Conservation (phyloP, 768 basidiomycete species). For the Lactarius trivialis region DNA sequence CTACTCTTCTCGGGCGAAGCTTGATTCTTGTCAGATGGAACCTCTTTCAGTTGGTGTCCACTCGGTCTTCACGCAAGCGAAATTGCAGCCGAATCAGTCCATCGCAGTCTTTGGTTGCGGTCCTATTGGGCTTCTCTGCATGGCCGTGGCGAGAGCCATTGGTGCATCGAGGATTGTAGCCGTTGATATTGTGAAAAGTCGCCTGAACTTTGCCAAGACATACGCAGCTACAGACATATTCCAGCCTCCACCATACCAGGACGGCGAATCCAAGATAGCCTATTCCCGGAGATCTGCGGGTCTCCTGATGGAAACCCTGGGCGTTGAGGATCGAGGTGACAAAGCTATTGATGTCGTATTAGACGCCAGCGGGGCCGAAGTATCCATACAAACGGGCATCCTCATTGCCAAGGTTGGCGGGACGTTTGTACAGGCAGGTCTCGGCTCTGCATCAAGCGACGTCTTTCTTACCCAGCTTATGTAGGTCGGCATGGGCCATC, state of each 20-base stretch:
- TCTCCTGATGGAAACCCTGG: conserved; percentile 56
- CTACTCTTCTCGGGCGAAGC: not conserved
- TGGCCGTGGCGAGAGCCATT: conserved; percentile 93
- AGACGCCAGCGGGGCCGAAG: conserved; percentile 90
- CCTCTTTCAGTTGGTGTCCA: conserved; percentile 91
- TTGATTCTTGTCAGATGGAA: conserved; percentile 58
- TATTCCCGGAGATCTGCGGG: conserved; percentile 71
- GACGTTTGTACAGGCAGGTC: conserved; percentile 56
- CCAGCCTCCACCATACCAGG: conserved; percentile 50
- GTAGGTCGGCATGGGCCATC: conserved; percentile 87
- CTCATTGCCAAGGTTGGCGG: conserved; percentile 72
- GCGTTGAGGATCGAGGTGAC: conserved; percentile 63
- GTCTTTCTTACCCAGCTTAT: conserved; percentile 28
- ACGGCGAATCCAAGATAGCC: conserved; percentile 58
- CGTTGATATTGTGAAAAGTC: conserved; percentile 66
- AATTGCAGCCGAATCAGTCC: conserved; percentile 64
- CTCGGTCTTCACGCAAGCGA: conserved; percentile 71
- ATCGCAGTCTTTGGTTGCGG: conserved; percentile 87
- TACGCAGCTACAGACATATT: conserved; percentile 81
- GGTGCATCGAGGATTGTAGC: conserved; percentile 82
- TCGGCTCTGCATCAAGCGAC: not conserved
- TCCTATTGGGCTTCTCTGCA: conserved; percentile 81
- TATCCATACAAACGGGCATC: conserved; percentile 82
- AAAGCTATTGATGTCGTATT: conserved; percentile 78
- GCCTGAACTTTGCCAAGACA: conserved; percentile 79